These are phyloP conservation scores for Talaromyces sp. DNA, from an alignment of 2,329 filamentous ascomycete species.

Conservation along the genomic window DNA sequence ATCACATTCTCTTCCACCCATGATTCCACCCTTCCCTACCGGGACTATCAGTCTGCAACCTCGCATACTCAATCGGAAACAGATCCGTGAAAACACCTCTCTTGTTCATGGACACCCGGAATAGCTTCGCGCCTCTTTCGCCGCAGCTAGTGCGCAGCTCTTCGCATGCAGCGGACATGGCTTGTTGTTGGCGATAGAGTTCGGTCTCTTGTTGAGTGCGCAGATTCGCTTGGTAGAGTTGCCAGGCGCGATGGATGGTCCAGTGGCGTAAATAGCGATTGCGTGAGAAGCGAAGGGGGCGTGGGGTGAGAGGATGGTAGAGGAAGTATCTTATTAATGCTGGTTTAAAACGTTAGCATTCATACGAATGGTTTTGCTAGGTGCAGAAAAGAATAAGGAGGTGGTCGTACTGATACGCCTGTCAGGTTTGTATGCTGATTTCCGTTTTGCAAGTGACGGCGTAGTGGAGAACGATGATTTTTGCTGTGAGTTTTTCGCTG, in stretches of 20 bases:
- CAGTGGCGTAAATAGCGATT: slow-evolving; percentile 88
- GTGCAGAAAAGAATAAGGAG: not conserved
- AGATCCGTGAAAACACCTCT: slow-evolving; percentile 71
- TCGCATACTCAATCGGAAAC: slow-evolving; percentile 84
- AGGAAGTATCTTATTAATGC: slow-evolving; percentile 68
- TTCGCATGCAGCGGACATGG: slow-evolving; percentile 83
- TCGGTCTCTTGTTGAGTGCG: slow-evolving; percentile 64
- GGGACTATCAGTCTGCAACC: slow-evolving; percentile 73
- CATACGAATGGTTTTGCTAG: not conserved
- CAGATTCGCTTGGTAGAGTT: slow-evolving; percentile 70
- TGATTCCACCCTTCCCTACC: slow-evolving; percentile 83
- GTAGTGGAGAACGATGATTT: slow-evolving; percentile 40
- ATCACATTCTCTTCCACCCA: slow-evolving; percentile 67
- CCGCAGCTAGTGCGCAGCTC: slow-evolving; percentile 60
- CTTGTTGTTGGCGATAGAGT: slow-evolving; percentile 74
- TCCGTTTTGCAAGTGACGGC: slow-evolving; percentile 38
- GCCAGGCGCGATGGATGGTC: slow-evolving; percentile 97
- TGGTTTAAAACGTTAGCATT: slow-evolving; percentile 28
- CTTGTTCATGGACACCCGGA: slow-evolving; percentile 87
- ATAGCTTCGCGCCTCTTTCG: slow-evolving; percentile 59
- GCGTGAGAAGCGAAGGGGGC: slow-evolving; percentile 83
- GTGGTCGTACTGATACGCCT: slow-evolving; percentile 43
- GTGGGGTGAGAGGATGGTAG: slow-evolving; percentile 63
- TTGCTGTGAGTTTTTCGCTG: slow-evolving; percentile 5
- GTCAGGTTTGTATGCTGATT: slow-evolving; percentile 32